Evolutionary conservation across 495 filamentous ascomycete species (phyloP).

Genomic region (Symbiotaphrina buchneri): DNA sequence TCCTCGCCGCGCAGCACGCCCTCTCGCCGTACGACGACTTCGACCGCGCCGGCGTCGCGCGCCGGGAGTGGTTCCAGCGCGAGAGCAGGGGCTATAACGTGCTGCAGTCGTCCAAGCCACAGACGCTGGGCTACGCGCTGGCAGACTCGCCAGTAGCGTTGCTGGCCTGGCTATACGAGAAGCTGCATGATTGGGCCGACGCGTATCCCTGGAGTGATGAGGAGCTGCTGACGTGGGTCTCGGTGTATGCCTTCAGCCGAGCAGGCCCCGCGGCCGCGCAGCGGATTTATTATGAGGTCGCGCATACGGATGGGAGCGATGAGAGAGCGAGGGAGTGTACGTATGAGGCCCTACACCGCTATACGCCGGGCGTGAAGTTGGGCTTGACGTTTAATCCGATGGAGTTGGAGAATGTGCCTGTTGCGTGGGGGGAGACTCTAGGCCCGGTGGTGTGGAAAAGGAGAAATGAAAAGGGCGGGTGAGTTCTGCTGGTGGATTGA

Average conservation of each 20-base stretch:
- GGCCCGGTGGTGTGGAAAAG: conserved; percentile 8
- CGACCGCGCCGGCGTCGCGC: conserved; percentile 19
- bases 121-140: conserved; percentile 33
- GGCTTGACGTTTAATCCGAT: conserved; percentile 8
- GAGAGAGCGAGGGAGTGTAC: not conserved
- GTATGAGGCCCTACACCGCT: not conserved
- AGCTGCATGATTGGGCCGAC: conserved; percentile 46
- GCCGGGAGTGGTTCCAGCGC: conserved; percentile 23
- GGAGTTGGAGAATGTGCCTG: conserved; percentile 7
- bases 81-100: conserved; percentile 32
- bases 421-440: conserved; percentile 6
- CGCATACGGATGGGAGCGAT: conserved; percentile 8
- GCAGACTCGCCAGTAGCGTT: conserved; percentile 36
- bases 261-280: conserved; percentile 31
- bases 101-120: conserved; percentile 35
- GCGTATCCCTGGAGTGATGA: conserved; percentile 44
- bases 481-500: too few species aligned
- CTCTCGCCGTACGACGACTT: conserved; percentile 14
- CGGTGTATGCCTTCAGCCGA: conserved; percentile 34
- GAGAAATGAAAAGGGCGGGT: conserved; percentile 7
- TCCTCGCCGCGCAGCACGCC: conserved; percentile 19
- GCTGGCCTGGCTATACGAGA: conserved; percentile 47
- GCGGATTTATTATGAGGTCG: conserved; percentile 37
- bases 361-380: conserved; percentile 7
- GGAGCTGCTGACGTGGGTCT: conserved; percentile 41